These are phyloP conservation scores for Apiotrichum gamsii DNA, from an alignment of 1,284 basidiomycete genomes.

Conservation along the genomic window DNA sequence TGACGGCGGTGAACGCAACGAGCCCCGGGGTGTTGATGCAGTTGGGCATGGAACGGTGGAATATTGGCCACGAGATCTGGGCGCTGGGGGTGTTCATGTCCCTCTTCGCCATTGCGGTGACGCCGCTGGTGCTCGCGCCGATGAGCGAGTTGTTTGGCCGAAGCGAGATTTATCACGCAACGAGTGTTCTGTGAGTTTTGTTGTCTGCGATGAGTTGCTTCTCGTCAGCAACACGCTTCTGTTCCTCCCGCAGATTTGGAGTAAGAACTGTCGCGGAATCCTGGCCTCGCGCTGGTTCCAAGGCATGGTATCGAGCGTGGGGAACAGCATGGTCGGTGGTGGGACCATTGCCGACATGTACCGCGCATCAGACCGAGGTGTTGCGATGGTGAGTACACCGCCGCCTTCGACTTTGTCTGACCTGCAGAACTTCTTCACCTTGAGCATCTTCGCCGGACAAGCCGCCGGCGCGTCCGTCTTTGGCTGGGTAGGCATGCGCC, in stretches of 20 bases:
- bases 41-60: conserved; percentile 29
- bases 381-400: no score
- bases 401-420: no score
- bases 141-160: conserved; percentile 38
- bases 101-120: conserved; percentile 30
- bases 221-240: conserved; percentile 11
- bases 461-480: conserved; percentile 20
- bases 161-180: conserved; percentile 36
- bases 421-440: conserved; percentile 43
- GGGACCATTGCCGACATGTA: conserved; percentile 46
- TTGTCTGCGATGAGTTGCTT: not conserved
- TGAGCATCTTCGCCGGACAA: conserved; percentile 45
- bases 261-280: conserved; percentile 29
- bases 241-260: conserved; percentile 39
- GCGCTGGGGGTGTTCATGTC: conserved; percentile 22
- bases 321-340: conserved; percentile 39
- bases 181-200: conserved; percentile 5
- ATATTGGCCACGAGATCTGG: conserved; percentile 19
- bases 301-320: conserved; percentile 34
- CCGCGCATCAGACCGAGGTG: conserved; percentile 38
- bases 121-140: conserved; percentile 39
- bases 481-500: conserved; percentile 29
- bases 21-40: conserved; percentile 19
- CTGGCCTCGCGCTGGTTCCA: conserved; percentile 39
- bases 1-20: conserved; percentile 24